Evolutionary conservation across 331 rosid genomes (phyloP).

Genomic region (Stylosanthes scabra): DNA sequence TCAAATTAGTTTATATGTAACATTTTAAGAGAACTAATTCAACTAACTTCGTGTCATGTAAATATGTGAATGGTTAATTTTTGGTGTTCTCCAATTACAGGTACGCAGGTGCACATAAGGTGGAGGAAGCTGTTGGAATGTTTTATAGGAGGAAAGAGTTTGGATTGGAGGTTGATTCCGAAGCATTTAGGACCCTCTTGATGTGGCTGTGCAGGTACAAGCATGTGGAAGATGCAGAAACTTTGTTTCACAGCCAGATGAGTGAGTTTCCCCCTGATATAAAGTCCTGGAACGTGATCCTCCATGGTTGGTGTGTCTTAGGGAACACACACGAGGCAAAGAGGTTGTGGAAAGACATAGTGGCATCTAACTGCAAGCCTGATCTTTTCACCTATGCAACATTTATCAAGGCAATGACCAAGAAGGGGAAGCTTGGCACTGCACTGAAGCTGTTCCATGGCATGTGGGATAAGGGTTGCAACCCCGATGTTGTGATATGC

Average conservation of each 20-base stretch:
- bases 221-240: constrained; percentile 78
- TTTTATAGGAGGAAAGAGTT: constrained; percentile 57
- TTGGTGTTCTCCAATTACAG: constrained; percentile 9
- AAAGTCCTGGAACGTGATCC: constrained; percentile 74
- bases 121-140: constrained; percentile 59
- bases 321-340: constrained; percentile 75
- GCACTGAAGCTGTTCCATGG: constrained; percentile 64
- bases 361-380: constrained; percentile 67
- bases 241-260: constrained; percentile 56
- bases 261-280: constrained; percentile 54
- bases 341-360: constrained; percentile 74
- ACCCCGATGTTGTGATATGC: constrained; percentile 71
- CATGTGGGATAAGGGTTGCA: constrained; percentile 69
- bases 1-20: too few relatives aligned
- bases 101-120: constrained; percentile 66
- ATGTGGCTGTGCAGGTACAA: constrained; percentile 77
- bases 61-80: too few relatives aligned
- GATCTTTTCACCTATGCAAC: constrained; percentile 66
- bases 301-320: constrained; percentile 84
- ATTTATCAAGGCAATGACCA: constrained; percentile 73
- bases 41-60: too few relatives aligned
- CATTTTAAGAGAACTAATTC: too few relatives aligned
- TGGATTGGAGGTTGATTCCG: constrained; percentile 53
- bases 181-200: constrained; percentile 62
- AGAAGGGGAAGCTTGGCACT: constrained; percentile 75